A percentile compares a stretch with the other conserved stretches of the same genome.
Evolutionary conservation across 345 rosid species (phyloP).

Genomic region (Gossypium turneri): DNA sequence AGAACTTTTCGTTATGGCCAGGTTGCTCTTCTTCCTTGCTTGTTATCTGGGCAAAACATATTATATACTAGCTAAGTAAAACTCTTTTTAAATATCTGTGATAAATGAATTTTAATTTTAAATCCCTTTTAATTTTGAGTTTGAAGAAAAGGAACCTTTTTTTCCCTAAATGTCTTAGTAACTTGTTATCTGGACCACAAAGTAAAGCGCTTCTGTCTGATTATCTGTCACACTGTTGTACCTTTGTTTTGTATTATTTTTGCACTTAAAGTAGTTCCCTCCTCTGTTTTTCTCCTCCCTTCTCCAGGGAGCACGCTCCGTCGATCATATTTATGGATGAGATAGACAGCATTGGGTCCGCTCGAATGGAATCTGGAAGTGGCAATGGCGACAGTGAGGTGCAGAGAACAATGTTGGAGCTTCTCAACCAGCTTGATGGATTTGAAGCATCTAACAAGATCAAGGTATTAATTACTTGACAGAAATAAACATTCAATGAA

Average conservation of each 20-base stretch:
- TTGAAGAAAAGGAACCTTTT: neutral
- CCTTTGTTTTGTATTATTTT: slow-evolving; percentile 3
- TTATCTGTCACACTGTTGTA: neutral
- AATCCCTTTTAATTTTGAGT: neutral
- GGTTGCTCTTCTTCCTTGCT: slow-evolving; percentile 40
- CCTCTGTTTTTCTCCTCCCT: neutral
- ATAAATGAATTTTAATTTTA: neutral
- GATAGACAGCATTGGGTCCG: slow-evolving; percentile 97
- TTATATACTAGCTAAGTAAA: neutral
- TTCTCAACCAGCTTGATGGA: slow-evolving; percentile 97
- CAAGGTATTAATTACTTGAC: slow-evolving; percentile 44
- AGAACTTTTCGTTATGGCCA: slow-evolving; percentile 98
- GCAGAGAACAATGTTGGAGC: slow-evolving; percentile 98
- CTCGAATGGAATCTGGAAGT: slow-evolving; percentile 99
- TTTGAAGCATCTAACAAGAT: slow-evolving; percentile 99
- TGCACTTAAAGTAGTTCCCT: neutral
- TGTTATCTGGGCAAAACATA: neutral
- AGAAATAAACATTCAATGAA: neutral
- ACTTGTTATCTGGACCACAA: neutral
- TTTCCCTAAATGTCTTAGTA: neutral
- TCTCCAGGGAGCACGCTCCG: slow-evolving; percentile 87
- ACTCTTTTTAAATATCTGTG: neutral
- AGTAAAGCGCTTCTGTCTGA: neutral
- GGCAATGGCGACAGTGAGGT: slow-evolving; percentile 99
- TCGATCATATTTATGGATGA: slow-evolving; percentile 98